Evolutionary conservation across 1,139 yeast species (phyloP).

Genomic region (Arxiozyma bovina): DNA sequence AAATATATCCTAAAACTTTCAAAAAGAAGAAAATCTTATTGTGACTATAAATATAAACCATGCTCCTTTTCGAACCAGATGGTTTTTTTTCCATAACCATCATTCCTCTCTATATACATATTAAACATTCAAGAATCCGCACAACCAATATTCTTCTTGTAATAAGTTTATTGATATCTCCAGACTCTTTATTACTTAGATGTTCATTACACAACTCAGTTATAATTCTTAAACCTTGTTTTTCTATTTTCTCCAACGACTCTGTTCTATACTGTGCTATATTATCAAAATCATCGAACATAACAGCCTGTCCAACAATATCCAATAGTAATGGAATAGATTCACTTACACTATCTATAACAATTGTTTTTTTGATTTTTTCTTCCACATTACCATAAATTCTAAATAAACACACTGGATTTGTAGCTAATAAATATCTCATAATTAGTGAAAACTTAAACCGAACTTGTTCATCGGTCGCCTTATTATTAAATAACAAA

Average conservation of each 20-base stretch:
- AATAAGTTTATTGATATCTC: conserved; percentile 9
- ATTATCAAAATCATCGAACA: conserved; percentile 28
- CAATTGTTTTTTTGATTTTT: conserved; percentile 35
- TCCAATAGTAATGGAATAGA: conserved; percentile 29
- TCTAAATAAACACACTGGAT: conserved; percentile 36
- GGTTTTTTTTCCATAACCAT: neutral
- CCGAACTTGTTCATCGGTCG: conserved; percentile 45
- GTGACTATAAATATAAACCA: too few relatives aligned
- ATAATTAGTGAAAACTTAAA: conserved; percentile 46
- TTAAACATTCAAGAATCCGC: neutral
- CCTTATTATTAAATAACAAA: conserved; percentile 41
- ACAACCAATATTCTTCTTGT: conserved; percentile 18
- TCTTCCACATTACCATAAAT: conserved; percentile 40
- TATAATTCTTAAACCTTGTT: conserved; percentile 31
- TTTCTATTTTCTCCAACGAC: conserved; percentile 23
- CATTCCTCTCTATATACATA: neutral
- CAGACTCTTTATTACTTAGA: conserved; percentile 5
- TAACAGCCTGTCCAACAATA: conserved; percentile 29
- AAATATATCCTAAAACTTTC: too few relatives aligned
- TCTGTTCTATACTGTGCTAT: conserved; percentile 18
- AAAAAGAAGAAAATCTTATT: too few relatives aligned
- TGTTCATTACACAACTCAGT: conserved; percentile 18
- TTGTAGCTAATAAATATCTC: conserved; percentile 35
- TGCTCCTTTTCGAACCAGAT: neutral
- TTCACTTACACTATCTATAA: conserved; percentile 24